These are phyloP conservation scores for Coprinopsis sp. DNA, from an alignment of 768 basidiomycete genomes.

Conservation along the genomic window DNA sequence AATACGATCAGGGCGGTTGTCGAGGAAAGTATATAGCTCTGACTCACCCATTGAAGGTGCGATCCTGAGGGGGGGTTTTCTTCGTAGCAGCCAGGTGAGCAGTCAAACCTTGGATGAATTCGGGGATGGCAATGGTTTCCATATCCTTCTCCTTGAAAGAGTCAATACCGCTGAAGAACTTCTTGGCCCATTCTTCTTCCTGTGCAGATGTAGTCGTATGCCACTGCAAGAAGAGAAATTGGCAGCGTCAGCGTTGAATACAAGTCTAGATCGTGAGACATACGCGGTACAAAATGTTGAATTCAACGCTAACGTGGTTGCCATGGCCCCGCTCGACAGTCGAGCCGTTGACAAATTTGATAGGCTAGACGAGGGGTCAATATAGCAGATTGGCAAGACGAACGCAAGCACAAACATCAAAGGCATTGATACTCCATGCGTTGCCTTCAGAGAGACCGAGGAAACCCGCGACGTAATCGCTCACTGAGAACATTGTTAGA, in stretches of 20 bases:
- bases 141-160: constrained; percentile 29
- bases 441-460: constrained; percentile 50
- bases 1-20: not conserved
- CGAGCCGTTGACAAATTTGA: constrained; percentile 27
- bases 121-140: not conserved
- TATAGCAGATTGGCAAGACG: not conserved
- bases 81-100: not conserved
- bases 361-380: constrained; percentile 22
- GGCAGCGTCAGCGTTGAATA: too few relatives aligned
- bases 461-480: constrained; percentile 59
- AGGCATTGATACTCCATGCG: constrained; percentile 49
- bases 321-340: constrained; percentile 49
- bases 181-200: constrained; percentile 51
- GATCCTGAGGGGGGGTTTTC: not conserved
- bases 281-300: constrained; percentile 49
- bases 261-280: too few relatives aligned
- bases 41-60: not conserved
- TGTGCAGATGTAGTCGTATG: constrained; percentile 47
- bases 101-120: not conserved
- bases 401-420: constrained; percentile 25
- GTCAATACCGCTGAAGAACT: constrained; percentile 31
- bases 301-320: constrained; percentile 66
- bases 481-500: constrained; percentile 21
- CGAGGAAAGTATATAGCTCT: not conserved
- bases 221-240: too few relatives aligned